These are phyloP conservation scores for Samsoniella hepiali DNA, from an alignment of 2,329 filamentous ascomycete species.

Conservation along the genomic window DNA sequence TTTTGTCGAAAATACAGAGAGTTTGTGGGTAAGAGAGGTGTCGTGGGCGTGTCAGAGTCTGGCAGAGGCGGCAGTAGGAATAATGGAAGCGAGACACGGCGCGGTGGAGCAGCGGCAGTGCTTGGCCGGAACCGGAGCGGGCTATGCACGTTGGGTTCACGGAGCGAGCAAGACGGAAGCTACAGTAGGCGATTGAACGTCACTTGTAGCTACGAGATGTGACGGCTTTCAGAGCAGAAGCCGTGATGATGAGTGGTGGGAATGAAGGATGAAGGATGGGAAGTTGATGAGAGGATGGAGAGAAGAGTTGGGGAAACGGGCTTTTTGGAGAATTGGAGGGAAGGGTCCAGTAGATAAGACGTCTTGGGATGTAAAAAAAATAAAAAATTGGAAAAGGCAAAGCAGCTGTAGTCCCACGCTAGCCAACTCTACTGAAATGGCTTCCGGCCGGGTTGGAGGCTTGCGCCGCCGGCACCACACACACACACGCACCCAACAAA, in stretches of 20 bases:
- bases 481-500: not conserved
- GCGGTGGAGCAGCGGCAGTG: not conserved
- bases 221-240: not conserved
- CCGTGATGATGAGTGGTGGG: not conserved
- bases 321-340: slow-evolving; percentile 7
- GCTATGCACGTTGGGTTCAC: not conserved
- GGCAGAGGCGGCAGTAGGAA: not conserved
- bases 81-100: not conserved
- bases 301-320: slow-evolving; percentile 1
- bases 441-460: not conserved
- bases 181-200: slow-evolving; percentile 11
- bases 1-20: not conserved
- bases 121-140: slow-evolving; percentile 12
- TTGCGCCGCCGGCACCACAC: not conserved
- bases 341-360: slow-evolving; percentile 4
- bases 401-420: not conserved
- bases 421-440: not conserved
- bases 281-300: not conserved
- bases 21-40: not conserved
- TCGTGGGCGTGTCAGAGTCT: not conserved
- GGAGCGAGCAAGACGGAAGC: not conserved
- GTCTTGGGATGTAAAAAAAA: too few relatives aligned
- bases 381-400: too few relatives aligned
- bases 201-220: not conserved
- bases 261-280: not conserved